phyloP scores from a whole-genome alignment of 1,284 basidiomycete genomes.

The Papiliotrema nemorosa region DNA sequence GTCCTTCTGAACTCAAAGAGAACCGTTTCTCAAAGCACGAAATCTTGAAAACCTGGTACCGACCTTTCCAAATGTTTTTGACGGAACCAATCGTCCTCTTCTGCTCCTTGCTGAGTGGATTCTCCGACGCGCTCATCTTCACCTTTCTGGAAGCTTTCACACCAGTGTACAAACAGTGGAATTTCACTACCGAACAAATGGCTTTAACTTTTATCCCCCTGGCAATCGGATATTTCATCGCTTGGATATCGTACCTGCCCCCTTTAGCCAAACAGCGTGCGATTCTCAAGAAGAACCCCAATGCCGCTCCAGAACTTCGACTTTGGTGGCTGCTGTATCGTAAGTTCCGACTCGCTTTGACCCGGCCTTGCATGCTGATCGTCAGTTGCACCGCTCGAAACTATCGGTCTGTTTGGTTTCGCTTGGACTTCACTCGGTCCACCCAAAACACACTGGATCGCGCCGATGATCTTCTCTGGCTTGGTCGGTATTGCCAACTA shows the following conservation, averaged over 20 bases:
- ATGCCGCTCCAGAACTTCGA: slow-evolving; percentile 22
- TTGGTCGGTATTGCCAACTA: slow-evolving; percentile 50
- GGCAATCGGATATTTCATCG: slow-evolving; percentile 49
- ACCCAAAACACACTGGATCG: slow-evolving; percentile 47
- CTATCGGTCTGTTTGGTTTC: slow-evolving; percentile 50
- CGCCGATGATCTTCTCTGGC: slow-evolving; percentile 48
- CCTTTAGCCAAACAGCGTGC: slow-evolving; percentile 36
- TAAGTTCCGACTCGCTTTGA: background rate
- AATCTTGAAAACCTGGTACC: slow-evolving; percentile 41
- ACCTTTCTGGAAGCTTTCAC: slow-evolving; percentile 50
- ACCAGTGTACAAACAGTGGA: slow-evolving; percentile 50
- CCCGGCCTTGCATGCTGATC: background rate
- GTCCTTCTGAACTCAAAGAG: slow-evolving; percentile 46
- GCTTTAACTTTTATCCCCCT: slow-evolving; percentile 17
- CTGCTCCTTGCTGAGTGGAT: slow-evolving; percentile 46
- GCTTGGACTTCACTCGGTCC: slow-evolving; percentile 50
- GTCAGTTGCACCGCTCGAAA: slow-evolving; percentile 39
- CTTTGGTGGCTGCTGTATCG: slow-evolving; percentile 22
- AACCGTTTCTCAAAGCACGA: slow-evolving; percentile 45
- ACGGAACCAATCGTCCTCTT: slow-evolving; percentile 51
- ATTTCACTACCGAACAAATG: slow-evolving; percentile 32
- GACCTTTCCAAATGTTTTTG: slow-evolving; percentile 38
- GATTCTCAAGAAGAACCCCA: slow-evolving; percentile 27
- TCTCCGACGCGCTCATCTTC: slow-evolving; percentile 49
- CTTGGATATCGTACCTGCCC: slow-evolving; percentile 44